Conservation (phyloP, 2,329 filamentous ascomycete species). For the Trichoderma harzianum region DNA sequence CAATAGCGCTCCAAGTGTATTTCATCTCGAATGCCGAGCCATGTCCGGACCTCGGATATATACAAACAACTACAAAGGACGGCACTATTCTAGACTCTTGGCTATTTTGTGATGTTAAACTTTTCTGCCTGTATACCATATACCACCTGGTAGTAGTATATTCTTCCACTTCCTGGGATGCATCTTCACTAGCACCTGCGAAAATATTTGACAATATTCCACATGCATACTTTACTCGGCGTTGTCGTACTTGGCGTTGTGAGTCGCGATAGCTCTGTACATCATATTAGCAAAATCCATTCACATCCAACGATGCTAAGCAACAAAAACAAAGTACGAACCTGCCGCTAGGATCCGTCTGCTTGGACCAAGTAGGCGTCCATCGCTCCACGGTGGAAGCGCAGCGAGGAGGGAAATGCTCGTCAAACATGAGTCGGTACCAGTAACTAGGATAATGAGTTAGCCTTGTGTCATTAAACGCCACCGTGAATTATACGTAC, state of each 20-base stretch:
- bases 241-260: conserved; percentile 69
- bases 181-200: background rate
- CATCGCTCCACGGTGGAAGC: conserved; percentile 93
- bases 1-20: conserved; percentile 8
- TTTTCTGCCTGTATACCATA: background rate
- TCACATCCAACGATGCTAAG: background rate
- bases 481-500: conserved; percentile 42
- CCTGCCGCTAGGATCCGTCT: conserved; percentile 93
- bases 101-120: background rate
- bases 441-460: conserved; percentile 63
- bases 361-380: conserved; percentile 96
- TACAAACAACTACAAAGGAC: background rate
- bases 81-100: background rate
- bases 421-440: conserved; percentile 98
- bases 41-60: conserved; percentile 3
- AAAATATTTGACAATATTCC: background rate
- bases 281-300: background rate
- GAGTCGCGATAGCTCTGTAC: conserved; percentile 68
- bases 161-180: background rate
- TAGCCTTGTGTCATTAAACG: conserved; percentile 22
- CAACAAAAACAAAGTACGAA: conserved; percentile 32
- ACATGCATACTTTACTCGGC: conserved; percentile 24
- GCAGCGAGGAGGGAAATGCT: conserved; percentile 92
- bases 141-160: background rate
- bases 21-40: conserved; percentile 5